phyloP scores from a whole-genome alignment of 2,329 filamentous ascomycete genomes.

The Pseudogymnoascus sp. region DNA sequence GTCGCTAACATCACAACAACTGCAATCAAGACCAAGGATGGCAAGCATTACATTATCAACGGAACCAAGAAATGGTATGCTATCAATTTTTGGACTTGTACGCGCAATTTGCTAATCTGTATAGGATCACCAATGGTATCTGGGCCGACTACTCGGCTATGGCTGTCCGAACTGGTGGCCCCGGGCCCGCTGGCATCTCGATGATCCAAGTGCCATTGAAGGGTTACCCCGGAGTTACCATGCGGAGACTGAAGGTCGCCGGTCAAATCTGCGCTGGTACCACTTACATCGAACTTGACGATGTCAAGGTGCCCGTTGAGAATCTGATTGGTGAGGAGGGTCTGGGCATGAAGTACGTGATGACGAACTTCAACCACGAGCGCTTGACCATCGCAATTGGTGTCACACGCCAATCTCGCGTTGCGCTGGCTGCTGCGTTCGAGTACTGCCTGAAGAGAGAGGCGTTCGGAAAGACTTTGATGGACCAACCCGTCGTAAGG shows the following conservation, averaged over 20 bases:
- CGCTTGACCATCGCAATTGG: conserved; percentile 58
- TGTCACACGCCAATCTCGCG: conserved; percentile 52
- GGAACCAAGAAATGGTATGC: conserved; percentile 65
- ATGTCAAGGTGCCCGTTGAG: conserved; percentile 61
- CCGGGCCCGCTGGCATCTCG: conserved; percentile 56
- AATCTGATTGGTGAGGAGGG: conserved; percentile 66
- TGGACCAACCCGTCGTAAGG: conserved; percentile 67
- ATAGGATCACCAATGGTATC: conserved; percentile 58
- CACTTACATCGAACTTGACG: conserved; percentile 68
- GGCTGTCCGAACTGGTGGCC: conserved; percentile 61
- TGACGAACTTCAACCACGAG: conserved; percentile 78
- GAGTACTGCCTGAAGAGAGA: conserved; percentile 58
- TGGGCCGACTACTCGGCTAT: conserved; percentile 62
- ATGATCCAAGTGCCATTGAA: conserved; percentile 66
- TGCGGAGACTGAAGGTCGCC: conserved; percentile 58
- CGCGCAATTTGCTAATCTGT: not conserved
- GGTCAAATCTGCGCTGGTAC: conserved; percentile 61
- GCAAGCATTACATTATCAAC: conserved; percentile 62
- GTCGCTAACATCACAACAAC: conserved; percentile 66
- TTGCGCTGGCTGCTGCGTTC: conserved; percentile 52
- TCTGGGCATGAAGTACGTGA: conserved; percentile 64
- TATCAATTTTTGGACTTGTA: not conserved
- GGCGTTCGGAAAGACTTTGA: conserved; percentile 59
- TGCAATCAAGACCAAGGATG: conserved; percentile 52
- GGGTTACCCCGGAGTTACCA: conserved; percentile 54